Conservation (phyloP, 805 yeast genomes). For the Candida coquimbonensis region DNA sequence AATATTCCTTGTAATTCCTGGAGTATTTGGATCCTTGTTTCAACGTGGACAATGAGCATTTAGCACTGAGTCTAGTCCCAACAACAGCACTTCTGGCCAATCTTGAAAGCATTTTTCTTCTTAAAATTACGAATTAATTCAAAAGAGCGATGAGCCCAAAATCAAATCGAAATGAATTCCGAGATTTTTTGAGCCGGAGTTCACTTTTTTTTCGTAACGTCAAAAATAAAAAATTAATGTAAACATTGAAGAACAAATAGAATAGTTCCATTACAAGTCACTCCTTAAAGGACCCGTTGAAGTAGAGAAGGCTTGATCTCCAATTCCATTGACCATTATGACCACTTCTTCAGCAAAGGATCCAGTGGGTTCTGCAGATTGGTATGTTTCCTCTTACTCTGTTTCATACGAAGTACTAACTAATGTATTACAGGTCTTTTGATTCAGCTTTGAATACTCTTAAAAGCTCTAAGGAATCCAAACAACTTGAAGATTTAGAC, state of each 20-base stretch:
- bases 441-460: conserved; percentile 19
- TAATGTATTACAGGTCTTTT: conserved; percentile 15
- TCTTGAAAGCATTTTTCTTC: not conserved
- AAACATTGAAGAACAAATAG: not conserved
- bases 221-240: not conserved
- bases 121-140: too few species aligned
- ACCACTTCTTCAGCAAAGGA: not conserved
- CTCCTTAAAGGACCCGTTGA: not conserved
- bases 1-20: conserved; percentile 35
- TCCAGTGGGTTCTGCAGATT: not conserved
- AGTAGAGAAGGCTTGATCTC: not conserved
- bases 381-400: not conserved
- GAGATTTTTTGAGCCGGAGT: not conserved
- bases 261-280: not conserved
- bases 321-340: not conserved
- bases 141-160: too few species aligned
- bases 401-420: not conserved
- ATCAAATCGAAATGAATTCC: not conserved
- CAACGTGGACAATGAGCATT: conserved; percentile 1
- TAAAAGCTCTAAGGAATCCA: conserved; percentile 7
- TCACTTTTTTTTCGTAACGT: not conserved
- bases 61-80: not conserved
- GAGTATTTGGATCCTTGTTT: conserved; percentile 32
- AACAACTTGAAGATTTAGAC: conserved; percentile 15
- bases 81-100: too few species aligned